Base-by-base conservation (phyloP, 345 rosid species). In the Draba incana region DNA sequence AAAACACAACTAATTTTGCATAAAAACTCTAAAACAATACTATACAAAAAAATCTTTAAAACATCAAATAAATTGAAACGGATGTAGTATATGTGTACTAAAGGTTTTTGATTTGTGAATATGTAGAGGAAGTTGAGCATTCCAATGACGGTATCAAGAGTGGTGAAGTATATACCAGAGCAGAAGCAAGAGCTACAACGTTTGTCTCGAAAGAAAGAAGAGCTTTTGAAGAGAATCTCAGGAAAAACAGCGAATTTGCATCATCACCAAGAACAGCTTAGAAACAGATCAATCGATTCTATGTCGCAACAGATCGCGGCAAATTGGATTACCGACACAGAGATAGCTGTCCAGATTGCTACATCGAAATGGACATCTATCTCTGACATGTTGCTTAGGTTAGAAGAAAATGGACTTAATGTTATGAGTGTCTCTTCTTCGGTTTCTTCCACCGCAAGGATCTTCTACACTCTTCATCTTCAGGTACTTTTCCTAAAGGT, bases 131-230 rank as follows among this genome's bases (percentile, higher is more conserved):
- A 78, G 67, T 16, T 87, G 56, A 87, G 85, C 72, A 82, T 83
- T 74, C 86, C 89, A 0, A 68, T 62, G 31, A 87, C 84, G 9
- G 70, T 87, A 25, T 62, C 83, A 0, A 56, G 57, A 3, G 84
- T 75, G 41, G 59, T 87, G 23, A 80, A 74, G 57, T 85, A 81
- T 68, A 84, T 87, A 69, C 92, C 92, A 13, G 86, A 84, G 42
- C 72, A 80, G 42, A 79, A 77, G 42, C 74, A 66, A 24, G 72
- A 83, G 39, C 77, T 84, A 64, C 75, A 84, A 60, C 63, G 25
- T n/a, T 24, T 74, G 65, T 23, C 42, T 57, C 39, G 62, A 10
- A 81, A 62, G 74, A 87, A 84, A 65, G 84, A 83, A 66, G 81
- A 83, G 15, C 72, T 87, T 20, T 35, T 84, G 47, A 60, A 81